Evolutionary conservation across 1,284 basidiomycete species (phyloP).

Genomic region (Cutaneotrichosporon sp.): DNA sequence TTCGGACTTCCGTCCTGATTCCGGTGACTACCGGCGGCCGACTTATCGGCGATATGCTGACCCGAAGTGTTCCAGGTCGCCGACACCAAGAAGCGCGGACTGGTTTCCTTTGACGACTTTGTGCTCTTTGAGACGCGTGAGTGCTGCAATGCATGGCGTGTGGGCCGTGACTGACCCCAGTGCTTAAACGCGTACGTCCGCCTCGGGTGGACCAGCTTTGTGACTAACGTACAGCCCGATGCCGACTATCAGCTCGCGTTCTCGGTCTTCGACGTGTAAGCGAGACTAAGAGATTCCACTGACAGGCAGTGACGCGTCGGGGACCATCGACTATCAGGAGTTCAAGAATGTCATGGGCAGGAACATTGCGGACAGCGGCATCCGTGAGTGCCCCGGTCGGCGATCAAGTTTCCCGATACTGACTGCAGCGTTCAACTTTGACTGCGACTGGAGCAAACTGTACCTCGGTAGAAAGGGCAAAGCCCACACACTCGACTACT

Average conservation of each 20-base stretch:
- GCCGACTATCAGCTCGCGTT: conserved; percentile 96
- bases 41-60: neutral
- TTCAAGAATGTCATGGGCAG: conserved; percentile 84
- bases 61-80: conserved; percentile 74
- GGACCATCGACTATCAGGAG: conserved; percentile 83
- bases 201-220: neutral
- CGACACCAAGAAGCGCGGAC: conserved; percentile 67
- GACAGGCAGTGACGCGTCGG: conserved; percentile 66
- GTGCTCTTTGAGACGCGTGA: conserved; percentile 75
- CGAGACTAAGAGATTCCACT: conserved; percentile 5
- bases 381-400: conserved; percentile 52
- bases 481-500: conserved; percentile 83
- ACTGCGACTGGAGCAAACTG: conserved; percentile 90
- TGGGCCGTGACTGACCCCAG: conserved; percentile 17
- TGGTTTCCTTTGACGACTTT: conserved; percentile 91
- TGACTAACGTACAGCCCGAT: conserved; percentile 60
- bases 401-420: neutral
- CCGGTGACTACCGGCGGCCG: neutral
- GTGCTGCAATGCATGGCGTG: conserved; percentile 12
- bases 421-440: conserved; percentile 74
- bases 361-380: conserved; percentile 60
- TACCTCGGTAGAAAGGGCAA: conserved; percentile 88
- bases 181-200: conserved; percentile 39
- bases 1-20: too few relatives aligned
- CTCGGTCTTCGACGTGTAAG: conserved; percentile 90